Percentiles rank a stretch among this genome's conserved stretches.
Conservation (phyloP, 2,329 filamentous ascomycete genomes). For the Sodiomyces alkalinus region DNA sequence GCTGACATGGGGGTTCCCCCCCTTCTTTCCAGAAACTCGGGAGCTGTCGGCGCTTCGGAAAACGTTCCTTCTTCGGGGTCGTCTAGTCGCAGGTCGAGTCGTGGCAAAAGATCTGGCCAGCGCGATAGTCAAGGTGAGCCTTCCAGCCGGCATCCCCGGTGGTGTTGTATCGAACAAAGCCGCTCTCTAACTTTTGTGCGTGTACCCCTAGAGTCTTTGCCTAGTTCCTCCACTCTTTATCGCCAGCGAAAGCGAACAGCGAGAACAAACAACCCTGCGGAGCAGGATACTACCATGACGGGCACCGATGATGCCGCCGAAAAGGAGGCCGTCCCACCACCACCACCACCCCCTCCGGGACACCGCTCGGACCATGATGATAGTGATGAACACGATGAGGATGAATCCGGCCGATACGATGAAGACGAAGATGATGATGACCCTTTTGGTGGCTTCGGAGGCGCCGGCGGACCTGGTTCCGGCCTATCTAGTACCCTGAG, state of each 20-base stretch:
- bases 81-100: slow-evolving; percentile 57
- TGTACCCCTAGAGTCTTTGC: too few relatives aligned
- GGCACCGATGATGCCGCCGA: slow-evolving; percentile 44
- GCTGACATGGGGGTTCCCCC: too few relatives aligned
- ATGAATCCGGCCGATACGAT: slow-evolving; percentile 31
- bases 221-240: slow-evolving; percentile 23
- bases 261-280: slow-evolving; percentile 28
- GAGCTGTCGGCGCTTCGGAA: slow-evolving; percentile 45
- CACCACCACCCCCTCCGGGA: slow-evolving; percentile 23
- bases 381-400: slow-evolving; percentile 37
- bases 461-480: slow-evolving; percentile 43
- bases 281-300: slow-evolving; percentile 57
- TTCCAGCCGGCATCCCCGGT: slow-evolving; percentile 2
- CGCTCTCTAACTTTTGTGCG: background rate
- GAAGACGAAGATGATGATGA: slow-evolving; percentile 51
- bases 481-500: slow-evolving; percentile 68
- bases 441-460: slow-evolving; percentile 51
- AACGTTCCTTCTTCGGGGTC: slow-evolving; percentile 40
- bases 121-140: slow-evolving; percentile 17
- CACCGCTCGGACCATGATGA: slow-evolving; percentile 22
- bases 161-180: background rate
- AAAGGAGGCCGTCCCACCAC: slow-evolving; percentile 24
- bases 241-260: slow-evolving; percentile 38
- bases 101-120: slow-evolving; percentile 47
- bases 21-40: slow-evolving; percentile 29